phyloP scores from a whole-genome alignment of 2,329 filamentous ascomycete genomes.

The Epichloe scottii region DNA sequence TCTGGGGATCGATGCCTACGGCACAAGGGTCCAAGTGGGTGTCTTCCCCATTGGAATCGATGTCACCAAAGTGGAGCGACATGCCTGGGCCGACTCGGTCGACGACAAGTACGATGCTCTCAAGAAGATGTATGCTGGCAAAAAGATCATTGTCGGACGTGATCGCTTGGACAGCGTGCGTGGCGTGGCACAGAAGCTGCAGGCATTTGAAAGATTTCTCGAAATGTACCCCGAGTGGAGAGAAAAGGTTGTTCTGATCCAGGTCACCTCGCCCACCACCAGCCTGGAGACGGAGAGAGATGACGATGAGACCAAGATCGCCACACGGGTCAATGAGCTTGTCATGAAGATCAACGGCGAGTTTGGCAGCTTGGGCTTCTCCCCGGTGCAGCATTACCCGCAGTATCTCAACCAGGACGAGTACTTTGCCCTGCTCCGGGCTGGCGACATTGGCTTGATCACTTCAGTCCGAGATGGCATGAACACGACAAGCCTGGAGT shows the following conservation, averaged over 20 bases:
- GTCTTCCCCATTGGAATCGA: slow-evolving; percentile 95
- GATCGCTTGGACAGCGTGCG: slow-evolving; percentile 88
- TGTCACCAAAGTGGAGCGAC: slow-evolving; percentile 61
- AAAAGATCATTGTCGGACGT: slow-evolving; percentile 89
- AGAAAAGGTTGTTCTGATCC: slow-evolving; percentile 83
- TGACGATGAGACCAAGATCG: slow-evolving; percentile 65
- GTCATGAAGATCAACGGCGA: slow-evolving; percentile 85
- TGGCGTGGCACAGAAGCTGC: slow-evolving; percentile 89
- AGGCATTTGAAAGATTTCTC: slow-evolving; percentile 87
- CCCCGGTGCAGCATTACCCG: slow-evolving; percentile 87
- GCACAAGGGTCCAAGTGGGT: slow-evolving; percentile 77
- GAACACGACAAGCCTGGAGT: slow-evolving; percentile 95
- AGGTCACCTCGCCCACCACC: slow-evolving; percentile 84
- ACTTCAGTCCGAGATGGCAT: slow-evolving; percentile 94
- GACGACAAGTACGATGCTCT: slow-evolving; percentile 63
- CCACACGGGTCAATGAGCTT: slow-evolving; percentile 79
- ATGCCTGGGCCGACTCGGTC: slow-evolving; percentile 58
- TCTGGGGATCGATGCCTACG: slow-evolving; percentile 78
- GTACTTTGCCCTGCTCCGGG: slow-evolving; percentile 86
- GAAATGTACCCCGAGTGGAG: slow-evolving; percentile 85
- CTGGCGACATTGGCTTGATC: slow-evolving; percentile 84
- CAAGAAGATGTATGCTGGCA: slow-evolving; percentile 67
- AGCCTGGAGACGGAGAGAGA: slow-evolving; percentile 68
- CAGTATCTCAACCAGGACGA: slow-evolving; percentile 84
- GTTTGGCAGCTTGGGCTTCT: slow-evolving; percentile 78